phyloP scores from a whole-genome alignment of 2,329 filamentous ascomycete genomes.

The Diaporthe longicolla region DNA sequence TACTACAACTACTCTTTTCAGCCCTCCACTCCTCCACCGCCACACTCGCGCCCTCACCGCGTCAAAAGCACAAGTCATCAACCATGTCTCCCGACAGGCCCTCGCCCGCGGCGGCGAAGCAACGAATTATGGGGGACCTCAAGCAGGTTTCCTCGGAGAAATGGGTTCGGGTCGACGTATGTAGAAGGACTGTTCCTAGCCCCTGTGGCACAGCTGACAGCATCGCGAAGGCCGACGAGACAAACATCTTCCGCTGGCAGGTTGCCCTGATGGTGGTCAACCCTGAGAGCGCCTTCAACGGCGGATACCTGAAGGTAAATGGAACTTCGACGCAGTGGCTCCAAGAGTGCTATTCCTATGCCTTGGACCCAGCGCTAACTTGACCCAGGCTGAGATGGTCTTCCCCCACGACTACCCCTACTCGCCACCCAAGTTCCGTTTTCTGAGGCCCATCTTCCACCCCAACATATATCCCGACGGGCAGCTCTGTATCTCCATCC shows the following conservation, averaged over 20 bases:
- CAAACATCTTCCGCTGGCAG: slow-evolving; percentile 90
- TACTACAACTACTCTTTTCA: background rate
- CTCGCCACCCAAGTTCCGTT: slow-evolving; percentile 89
- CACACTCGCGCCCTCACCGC: background rate
- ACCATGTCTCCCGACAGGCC: slow-evolving; percentile 56
- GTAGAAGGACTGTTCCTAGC: slow-evolving; percentile 45
- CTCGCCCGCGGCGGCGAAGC: slow-evolving; percentile 66
- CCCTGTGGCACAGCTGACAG: slow-evolving; percentile 28
- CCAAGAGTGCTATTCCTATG: background rate
- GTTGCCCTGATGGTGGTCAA: slow-evolving; percentile 94
- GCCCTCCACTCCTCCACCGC: background rate
- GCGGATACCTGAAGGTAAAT: slow-evolving; percentile 85
- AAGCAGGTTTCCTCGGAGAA: slow-evolving; percentile 87
- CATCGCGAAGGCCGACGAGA: slow-evolving; percentile 74
- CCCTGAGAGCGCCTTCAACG: slow-evolving; percentile 90
- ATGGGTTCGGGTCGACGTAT: slow-evolving; percentile 91
- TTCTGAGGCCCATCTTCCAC: slow-evolving; percentile 84
- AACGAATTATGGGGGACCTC: slow-evolving; percentile 91
- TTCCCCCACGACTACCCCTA: slow-evolving; percentile 94
- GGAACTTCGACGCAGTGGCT: background rate
- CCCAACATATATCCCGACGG: slow-evolving; percentile 95
- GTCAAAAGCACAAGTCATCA: background rate
- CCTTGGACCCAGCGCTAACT: slow-evolving; percentile 1
- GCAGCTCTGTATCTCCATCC: slow-evolving; percentile 94
- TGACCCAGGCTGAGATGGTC: slow-evolving; percentile 79